Evolutionary conservation across 352 stramenopile genomes (phyloP).

Genomic region (Phytophthora brassicae): DNA sequence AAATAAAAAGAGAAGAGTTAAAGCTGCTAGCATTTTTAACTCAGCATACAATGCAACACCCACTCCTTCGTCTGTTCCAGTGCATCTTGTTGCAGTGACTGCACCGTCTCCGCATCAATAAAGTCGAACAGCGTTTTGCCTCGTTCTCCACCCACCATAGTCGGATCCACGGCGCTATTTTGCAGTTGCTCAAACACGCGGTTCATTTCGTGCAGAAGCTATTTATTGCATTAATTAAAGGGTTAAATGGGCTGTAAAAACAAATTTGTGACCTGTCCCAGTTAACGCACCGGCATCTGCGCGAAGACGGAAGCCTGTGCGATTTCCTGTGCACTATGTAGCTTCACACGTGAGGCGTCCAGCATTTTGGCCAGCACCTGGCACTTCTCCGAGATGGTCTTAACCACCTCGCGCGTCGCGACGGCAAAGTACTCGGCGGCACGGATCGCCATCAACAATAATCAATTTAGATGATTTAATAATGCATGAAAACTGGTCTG

Average conservation of each 20-base stretch:
- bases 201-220: conserved; percentile 80
- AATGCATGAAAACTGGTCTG: background rate
- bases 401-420: conserved; percentile 59
- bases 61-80: conserved; percentile 73
- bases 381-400: conserved; percentile 74
- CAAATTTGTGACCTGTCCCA: background rate
- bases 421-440: conserved; percentile 39
- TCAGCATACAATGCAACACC: no score
- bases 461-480: background rate
- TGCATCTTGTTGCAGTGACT: conserved; percentile 76
- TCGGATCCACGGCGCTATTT: conserved; percentile 47
- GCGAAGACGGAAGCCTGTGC: conserved; percentile 57
- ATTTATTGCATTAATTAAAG: background rate
- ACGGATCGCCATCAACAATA: conserved; percentile 7
- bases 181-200: conserved; percentile 71
- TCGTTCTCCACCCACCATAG: conserved; percentile 51
- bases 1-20: no score
- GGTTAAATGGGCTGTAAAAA: no score
- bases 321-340: conserved; percentile 51
- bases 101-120: conserved; percentile 79
- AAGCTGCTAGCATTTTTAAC: no score
- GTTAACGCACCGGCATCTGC: conserved; percentile 44
- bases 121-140: conserved; percentile 86
- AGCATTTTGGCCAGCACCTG: conserved; percentile 74
- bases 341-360: conserved; percentile 57